Base-by-base conservation (phyloP, 1,284 basidiomycete genomes). In the Leccinum variabile region DNA sequence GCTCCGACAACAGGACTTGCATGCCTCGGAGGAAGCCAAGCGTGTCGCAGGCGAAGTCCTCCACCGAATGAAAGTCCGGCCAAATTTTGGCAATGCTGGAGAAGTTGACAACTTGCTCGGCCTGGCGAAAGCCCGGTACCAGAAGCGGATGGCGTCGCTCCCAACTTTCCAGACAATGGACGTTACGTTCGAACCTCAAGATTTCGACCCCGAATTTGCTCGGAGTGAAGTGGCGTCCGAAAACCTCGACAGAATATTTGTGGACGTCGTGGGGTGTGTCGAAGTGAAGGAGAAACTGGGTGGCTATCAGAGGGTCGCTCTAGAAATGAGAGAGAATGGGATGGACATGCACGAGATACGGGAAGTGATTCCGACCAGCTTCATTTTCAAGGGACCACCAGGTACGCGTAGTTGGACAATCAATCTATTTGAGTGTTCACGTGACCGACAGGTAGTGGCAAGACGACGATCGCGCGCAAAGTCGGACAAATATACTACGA, bases 401-500 rank as follows among this genome's bases (percentile, higher is more conserved):
- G 25, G 50, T 52, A 2, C 13, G 25, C 2, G 44, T 22, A 22
- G 9, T 30, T n/a, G 22, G 50, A 0, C 13, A 13, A 4, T 16
- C 25, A 30, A 53, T n/a, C 14, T 16, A 3, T 52, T n/a, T n/a
- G 50, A 30, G 50, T 53, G 8, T 9, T 53, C 1, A 53, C 28
- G 50, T 53, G 28, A 16, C 28, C 25, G n/a, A 53, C 50, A 53
- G 50, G 50, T 30, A 30, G 11, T n/a, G 50, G 50, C 13, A 53
- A 53, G 50, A 53, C 50, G 50, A 53, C 16, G 28, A 30, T 53
- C 3, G 79, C 79, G 1, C 67, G 78, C n/a, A 79, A 79, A 59
- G 67, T 79, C 59, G 79, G 79, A 4, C 69, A 87, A 63, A 62
- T 68, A 10, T 89, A 83, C 68, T 87, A 81, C 60, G 84, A 88